Evolutionary conservation across 257 asterid genomes (phyloP).

Genomic region (Avicennia marina): DNA sequence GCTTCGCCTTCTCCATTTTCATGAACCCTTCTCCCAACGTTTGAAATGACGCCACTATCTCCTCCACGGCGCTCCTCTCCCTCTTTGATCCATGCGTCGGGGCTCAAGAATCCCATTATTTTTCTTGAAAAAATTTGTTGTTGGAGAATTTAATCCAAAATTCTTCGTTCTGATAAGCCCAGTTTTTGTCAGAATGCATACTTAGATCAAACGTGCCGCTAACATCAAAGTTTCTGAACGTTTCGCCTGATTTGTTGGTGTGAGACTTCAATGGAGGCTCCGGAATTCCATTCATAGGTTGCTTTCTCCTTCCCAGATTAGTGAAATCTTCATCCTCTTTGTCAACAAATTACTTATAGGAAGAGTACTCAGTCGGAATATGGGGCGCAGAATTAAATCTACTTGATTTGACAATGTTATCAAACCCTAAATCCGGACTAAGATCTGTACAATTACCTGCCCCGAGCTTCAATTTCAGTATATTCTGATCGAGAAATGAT

Average conservation of each 20-base stretch:
- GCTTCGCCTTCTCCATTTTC: slow-evolving; percentile 75
- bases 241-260: slow-evolving; percentile 29
- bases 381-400: slow-evolving; percentile 21
- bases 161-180: too few relatives aligned
- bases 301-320: too few relatives aligned
- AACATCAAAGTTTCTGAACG: slow-evolving; percentile 29
- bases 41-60: slow-evolving; percentile 64
- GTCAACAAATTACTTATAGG: slow-evolving; percentile 11
- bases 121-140: too few relatives aligned
- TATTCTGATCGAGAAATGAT: slow-evolving; percentile 53
- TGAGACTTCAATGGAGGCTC: slow-evolving; percentile 26
- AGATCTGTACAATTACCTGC: slow-evolving; percentile 28
- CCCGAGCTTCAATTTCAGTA: slow-evolving; percentile 67
- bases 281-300: slow-evolving; percentile 22
- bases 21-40: slow-evolving; percentile 74
- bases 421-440: slow-evolving; percentile 28
- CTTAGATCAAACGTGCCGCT: slow-evolving; percentile 24
- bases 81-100: slow-evolving; percentile 39
- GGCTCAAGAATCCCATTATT: too few relatives aligned
- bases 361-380: slow-evolving; percentile 22
- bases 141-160: too few relatives aligned
- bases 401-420: slow-evolving; percentile 21
- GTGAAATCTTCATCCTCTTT: too few relatives aligned
- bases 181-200: slow-evolving; percentile 15
- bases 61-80: slow-evolving; percentile 50